Conservation (phyloP, 768 basidiomycete species). For the Suillus weaverae region DNA sequence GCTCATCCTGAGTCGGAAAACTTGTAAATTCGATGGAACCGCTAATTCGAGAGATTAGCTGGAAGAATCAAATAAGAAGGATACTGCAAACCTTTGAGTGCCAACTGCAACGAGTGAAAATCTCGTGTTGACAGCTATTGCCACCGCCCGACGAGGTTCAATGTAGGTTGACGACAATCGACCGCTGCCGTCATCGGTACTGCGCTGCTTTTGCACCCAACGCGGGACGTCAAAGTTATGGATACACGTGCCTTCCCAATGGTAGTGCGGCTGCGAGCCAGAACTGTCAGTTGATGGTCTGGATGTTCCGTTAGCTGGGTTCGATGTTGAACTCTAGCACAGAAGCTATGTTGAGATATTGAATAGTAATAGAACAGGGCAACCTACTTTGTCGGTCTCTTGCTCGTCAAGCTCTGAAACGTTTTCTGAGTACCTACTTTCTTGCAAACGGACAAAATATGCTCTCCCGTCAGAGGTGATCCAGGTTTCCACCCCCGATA, state of each 20-base stretch:
- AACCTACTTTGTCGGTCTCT: conserved; percentile 47
- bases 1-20: conserved; percentile 65
- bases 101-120: conserved; percentile 86
- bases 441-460: conserved; percentile 71
- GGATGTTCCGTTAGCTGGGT: conserved; percentile 11
- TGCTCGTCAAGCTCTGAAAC: conserved; percentile 42
- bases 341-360: neutral
- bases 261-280: conserved; percentile 15
- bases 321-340: conserved; percentile 13
- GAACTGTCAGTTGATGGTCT: conserved; percentile 11
- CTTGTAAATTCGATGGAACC: conserved; percentile 67
- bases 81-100: conserved; percentile 53
- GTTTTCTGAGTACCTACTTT: conserved; percentile 27
- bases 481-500: conserved; percentile 74
- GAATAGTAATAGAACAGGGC: neutral
- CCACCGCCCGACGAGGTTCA: conserved; percentile 66
- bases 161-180: conserved; percentile 44
- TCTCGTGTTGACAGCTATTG: conserved; percentile 69
- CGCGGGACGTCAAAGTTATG: conserved; percentile 72
- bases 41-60: conserved; percentile 35
- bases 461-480: conserved; percentile 82
- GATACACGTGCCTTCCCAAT: conserved; percentile 80
- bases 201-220: conserved; percentile 78
- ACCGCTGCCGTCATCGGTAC: conserved; percentile 46
- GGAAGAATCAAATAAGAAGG: conserved; percentile 1